These are phyloP conservation scores for Penicillium tannophilum DNA, from an alignment of 495 filamentous ascomycete species.

Conservation along the genomic window DNA sequence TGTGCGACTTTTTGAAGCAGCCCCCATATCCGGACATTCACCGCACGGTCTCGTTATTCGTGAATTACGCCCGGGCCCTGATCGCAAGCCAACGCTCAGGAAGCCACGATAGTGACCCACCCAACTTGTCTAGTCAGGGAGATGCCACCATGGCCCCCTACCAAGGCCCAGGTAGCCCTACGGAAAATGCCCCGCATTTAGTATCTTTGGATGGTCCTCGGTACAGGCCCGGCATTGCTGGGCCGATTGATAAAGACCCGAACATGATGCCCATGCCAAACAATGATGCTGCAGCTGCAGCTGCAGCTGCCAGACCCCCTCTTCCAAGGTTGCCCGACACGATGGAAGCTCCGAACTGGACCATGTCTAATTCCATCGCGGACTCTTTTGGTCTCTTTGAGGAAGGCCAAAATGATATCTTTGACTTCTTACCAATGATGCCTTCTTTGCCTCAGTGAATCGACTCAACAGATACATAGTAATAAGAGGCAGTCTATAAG, in stretches of 20 bases:
- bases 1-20: conserved; percentile 44
- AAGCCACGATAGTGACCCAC: conserved; percentile 23
- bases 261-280: conserved; percentile 24
- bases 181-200: conserved; percentile 25
- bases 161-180: conserved; percentile 22
- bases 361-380: conserved; percentile 44
- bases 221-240: conserved; percentile 20
- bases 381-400: conserved; percentile 50
- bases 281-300: conserved; percentile 25
- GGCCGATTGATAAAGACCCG: conserved; percentile 28
- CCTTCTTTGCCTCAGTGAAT: conserved; percentile 37
- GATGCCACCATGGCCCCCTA: conserved; percentile 20
- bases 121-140: conserved; percentile 19
- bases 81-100: conserved; percentile 36
- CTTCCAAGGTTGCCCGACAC: conserved; percentile 35
- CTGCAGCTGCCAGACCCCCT: conserved; percentile 30
- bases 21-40: conserved; percentile 49
- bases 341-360: conserved; percentile 47
- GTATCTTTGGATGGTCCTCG: conserved; percentile 25
- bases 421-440: conserved; percentile 48
- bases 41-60: conserved; percentile 47
- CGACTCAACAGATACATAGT: background rate
- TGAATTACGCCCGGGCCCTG: conserved; percentile 43
- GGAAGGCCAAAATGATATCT: conserved; percentile 47
- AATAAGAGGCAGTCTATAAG: background rate